These are phyloP conservation scores for Graphilbum ipis-grandicollis DNA, from an alignment of 2,329 filamentous ascomycete species.

Conservation along the genomic window DNA sequence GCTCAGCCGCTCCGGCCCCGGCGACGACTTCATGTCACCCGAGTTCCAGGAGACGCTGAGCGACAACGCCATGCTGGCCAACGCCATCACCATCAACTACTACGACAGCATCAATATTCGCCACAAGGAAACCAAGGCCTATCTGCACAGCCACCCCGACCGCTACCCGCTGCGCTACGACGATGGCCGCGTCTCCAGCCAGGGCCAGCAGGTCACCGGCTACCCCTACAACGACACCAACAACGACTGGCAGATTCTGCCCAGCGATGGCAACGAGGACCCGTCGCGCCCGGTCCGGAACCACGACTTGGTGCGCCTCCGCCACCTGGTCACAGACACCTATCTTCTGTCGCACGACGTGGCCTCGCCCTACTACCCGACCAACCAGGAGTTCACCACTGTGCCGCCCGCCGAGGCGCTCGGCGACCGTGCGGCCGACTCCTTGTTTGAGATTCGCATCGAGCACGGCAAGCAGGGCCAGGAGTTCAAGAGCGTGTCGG, in stretches of 20 bases:
- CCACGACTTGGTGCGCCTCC: conserved; percentile 71
- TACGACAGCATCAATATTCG: conserved; percentile 74
- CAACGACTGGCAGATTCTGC: conserved; percentile 93
- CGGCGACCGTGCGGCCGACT: conserved; percentile 66
- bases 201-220: conserved; percentile 94
- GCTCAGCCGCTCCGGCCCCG: conserved; percentile 72
- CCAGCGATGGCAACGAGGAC: conserved; percentile 38
- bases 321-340: conserved; percentile 72
- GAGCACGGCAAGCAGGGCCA: conserved; percentile 68
- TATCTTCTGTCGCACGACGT: conserved; percentile 89
- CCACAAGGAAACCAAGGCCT: conserved; percentile 96
- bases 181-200: conserved; percentile 90
- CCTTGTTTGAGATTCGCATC: conserved; percentile 80
- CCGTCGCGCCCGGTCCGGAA: conserved; percentile 55
- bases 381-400: conserved; percentile 96
- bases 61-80: conserved; percentile 83
- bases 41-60: conserved; percentile 95
- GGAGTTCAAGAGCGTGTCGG: conserved; percentile 77
- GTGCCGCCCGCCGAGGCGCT: conserved; percentile 55
- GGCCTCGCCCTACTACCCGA: conserved; percentile 87
- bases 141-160: conserved; percentile 84
- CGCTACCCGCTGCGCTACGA: conserved; percentile 89
- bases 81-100: conserved; percentile 75
- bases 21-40: conserved; percentile 97
- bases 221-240: conserved; percentile 98